Evolutionary conservation across 2,329 filamentous ascomycete genomes (phyloP), one percentile per base, ranked within the genome.

Genomic region (Trichoderma afroharzianum): DNA sequence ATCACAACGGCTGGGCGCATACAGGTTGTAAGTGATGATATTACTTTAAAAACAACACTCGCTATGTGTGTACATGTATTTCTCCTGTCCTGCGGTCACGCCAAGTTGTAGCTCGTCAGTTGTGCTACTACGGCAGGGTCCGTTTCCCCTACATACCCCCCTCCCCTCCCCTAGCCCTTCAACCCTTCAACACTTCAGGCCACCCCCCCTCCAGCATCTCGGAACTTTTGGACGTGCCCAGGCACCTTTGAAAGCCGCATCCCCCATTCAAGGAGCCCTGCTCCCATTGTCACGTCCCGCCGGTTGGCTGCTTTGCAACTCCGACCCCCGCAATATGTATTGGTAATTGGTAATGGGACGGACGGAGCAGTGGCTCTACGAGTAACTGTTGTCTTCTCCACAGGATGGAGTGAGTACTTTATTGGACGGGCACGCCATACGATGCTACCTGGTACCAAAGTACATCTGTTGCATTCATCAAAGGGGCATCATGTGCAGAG

Each of bases 191-290:
- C 32, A 15, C 32, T 33, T 53, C 47, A 18, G 36, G 39, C 39
- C 57, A 62, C 66, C n/a, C 66, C 63, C 66, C 57, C 57, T n/a
- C 57, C 26, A 62, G 71, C 71, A 53, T 70, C 64, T 70, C 73
- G 73, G 73, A 74, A 74, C 73, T 74, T 74, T 74, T 74, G 73
- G 68, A 26, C 61, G 59, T 43, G 39, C 36, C 69, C 70, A 68
- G 73, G 73, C 70, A 74, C 73, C 73, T 74, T 74, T 74, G 73
- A 55, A 63, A 70, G 63, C 55, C 66, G 66, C 57, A 69, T 53
- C 66, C 39, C 43, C 68, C 59, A 55, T 64, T 71, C 50, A 43
- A 70, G 30, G 43, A 59, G 59, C 36, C 66, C 57, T 62, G 55
- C 21, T 68, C 15, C 57, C 39, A 30, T 50, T 59, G 33, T 59